Percentiles rank a stretch among this genome's conserved stretches.
phyloP scores from a whole-genome alignment of 2,329 filamentous ascomycete species.

The Fusarium metavorans region DNA sequence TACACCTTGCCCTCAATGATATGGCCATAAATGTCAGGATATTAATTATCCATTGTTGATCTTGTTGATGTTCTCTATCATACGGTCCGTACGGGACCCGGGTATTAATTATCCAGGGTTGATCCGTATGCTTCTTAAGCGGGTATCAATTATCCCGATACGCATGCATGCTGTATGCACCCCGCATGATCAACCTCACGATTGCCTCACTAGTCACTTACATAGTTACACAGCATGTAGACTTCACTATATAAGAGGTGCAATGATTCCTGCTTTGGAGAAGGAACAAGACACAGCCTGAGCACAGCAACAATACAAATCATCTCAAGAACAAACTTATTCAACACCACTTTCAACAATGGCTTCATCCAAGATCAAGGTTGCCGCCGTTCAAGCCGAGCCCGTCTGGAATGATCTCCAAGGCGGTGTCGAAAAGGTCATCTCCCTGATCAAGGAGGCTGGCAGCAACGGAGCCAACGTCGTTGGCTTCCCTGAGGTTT shows the following conservation, averaged over 20 bases:
- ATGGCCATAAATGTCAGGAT: neutral
- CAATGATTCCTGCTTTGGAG: neutral
- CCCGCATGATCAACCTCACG: neutral
- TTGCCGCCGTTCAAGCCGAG: conserved; percentile 43
- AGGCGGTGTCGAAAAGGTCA: conserved; percentile 52
- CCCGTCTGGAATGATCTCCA: conserved; percentile 44
- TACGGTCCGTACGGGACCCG: neutral
- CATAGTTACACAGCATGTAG: neutral
- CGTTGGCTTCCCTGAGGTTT: conserved; percentile 59
- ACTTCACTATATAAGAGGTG: neutral
- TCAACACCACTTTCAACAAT: neutral
- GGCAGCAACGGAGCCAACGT: conserved; percentile 48
- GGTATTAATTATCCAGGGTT: conserved; percentile 8
- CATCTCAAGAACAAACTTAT: neutral
- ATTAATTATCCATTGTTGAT: neutral
- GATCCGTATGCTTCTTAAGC: neutral
- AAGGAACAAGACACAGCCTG: neutral
- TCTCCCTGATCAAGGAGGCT: conserved; percentile 49
- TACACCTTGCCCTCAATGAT: neutral
- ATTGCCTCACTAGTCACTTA: neutral
- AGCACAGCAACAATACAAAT: neutral
- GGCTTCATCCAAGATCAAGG: conserved; percentile 32
- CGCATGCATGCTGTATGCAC: neutral
- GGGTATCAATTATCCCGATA: conserved; percentile 16
- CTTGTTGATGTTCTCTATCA: neutral